phyloP scores from a whole-genome alignment of 2,329 filamentous ascomycete species.

The Exutisphaerella laricina region DNA sequence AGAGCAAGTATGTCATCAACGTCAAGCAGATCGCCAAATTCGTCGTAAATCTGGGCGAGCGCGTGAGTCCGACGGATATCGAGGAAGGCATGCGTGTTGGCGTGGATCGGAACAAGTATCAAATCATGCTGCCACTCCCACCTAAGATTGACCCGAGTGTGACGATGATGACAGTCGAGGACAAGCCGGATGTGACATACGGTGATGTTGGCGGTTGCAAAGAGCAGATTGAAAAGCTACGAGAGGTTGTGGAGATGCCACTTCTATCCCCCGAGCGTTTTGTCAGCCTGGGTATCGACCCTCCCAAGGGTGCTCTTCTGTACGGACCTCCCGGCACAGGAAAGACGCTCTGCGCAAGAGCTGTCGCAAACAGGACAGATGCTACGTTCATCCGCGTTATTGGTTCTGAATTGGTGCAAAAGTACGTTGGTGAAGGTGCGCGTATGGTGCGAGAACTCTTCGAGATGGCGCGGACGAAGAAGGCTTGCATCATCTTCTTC shows the following conservation, averaged over 20 bases:
- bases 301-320: conserved; percentile 91
- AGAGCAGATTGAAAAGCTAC: conserved; percentile 97
- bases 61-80: conserved; percentile 96
- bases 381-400: conserved; percentile 99
- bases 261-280: conserved; percentile 94
- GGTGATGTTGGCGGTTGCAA: conserved; percentile 98
- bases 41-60: conserved; percentile 93
- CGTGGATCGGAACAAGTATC: conserved; percentile 98
- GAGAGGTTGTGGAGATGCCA: conserved; percentile 98
- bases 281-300: conserved; percentile 97
- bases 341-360: conserved; percentile 95
- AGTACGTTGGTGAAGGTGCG: conserved; percentile 97
- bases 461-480: conserved; percentile 99
- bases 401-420: conserved; percentile 94
- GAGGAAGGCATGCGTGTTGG: conserved; percentile 98
- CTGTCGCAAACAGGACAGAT: conserved; percentile 95
- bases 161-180: conserved; percentile 99
- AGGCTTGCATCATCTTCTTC: conserved; percentile 99
- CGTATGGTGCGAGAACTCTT: conserved; percentile 98
- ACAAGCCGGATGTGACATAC: conserved; percentile 98
- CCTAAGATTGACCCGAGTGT: conserved; percentile 99
- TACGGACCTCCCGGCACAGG: conserved; percentile 98
- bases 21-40: conserved; percentile 99
- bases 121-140: conserved; percentile 91
- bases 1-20: conserved; percentile 99